Evolutionary conservation across 2,329 filamentous ascomycete species (phyloP).

Genomic region (Neofusicoccum laricinum): DNA sequence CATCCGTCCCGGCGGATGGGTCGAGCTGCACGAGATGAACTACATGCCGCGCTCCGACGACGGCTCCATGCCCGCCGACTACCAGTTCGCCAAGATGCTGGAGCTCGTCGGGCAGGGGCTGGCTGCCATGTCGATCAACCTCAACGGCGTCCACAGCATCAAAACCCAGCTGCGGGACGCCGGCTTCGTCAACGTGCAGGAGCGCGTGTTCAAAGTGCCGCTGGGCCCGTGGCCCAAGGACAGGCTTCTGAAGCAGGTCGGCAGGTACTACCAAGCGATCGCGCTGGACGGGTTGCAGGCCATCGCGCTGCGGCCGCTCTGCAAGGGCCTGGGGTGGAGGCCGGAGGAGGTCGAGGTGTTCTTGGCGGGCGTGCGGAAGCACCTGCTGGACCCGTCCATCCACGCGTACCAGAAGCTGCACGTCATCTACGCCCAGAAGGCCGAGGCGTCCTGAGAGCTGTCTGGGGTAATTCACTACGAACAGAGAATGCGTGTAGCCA

Average conservation of each 20-base stretch:
- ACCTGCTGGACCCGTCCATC: slow-evolving; percentile 16
- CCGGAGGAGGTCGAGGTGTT: slow-evolving; percentile 11
- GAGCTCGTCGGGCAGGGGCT: not conserved
- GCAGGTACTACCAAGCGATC: not conserved
- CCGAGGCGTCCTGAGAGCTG: not conserved
- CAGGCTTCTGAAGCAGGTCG: slow-evolving; percentile 6
- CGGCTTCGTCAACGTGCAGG: slow-evolving; percentile 32
- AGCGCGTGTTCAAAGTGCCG: slow-evolving; percentile 26
- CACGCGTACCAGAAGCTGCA: slow-evolving; percentile 22
- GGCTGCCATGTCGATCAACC: slow-evolving; percentile 17
- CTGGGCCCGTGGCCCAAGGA: slow-evolving; percentile 23
- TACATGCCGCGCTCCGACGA: slow-evolving; percentile 43
- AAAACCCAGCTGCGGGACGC: slow-evolving; percentile 31
- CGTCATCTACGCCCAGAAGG: slow-evolving; percentile 27
- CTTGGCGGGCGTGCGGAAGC: not conserved
- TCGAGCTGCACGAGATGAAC: slow-evolving; percentile 49
- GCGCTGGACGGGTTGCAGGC: slow-evolving; percentile 15
- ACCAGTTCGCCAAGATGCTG: not conserved
- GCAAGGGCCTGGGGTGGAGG: slow-evolving; percentile 4
- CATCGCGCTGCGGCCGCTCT: slow-evolving; percentile 2
- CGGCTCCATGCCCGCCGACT: slow-evolving; percentile 28
- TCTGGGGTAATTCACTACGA: too few species aligned
- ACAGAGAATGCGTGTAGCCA: too few species aligned
- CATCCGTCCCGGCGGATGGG: slow-evolving; percentile 48
- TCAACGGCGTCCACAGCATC: slow-evolving; percentile 25